A percentile compares a stretch with the other conserved stretches of the same genome.
These are phyloP conservation scores for Aspergillus eucalypticola DNA, from an alignment of 2,329 filamentous ascomycete species.

Conservation along the genomic window DNA sequence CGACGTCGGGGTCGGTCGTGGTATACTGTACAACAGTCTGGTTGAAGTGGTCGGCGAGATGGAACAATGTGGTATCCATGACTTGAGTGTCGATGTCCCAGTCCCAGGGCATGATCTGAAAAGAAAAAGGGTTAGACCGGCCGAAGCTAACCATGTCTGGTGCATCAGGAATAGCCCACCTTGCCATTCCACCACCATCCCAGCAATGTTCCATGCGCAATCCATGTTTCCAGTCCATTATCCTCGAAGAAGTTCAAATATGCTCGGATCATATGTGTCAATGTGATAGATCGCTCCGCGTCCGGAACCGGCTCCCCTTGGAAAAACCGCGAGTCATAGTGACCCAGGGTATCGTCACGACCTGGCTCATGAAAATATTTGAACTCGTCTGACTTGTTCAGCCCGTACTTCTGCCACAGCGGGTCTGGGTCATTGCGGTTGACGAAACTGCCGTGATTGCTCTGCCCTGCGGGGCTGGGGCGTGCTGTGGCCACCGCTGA, in stretches of 20 bases:
- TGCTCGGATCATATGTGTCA: conserved; percentile 70
- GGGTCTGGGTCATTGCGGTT: conserved; percentile 14
- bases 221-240: conserved; percentile 75
- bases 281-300: conserved; percentile 64
- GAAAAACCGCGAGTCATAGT: conserved; percentile 76
- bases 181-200: conserved; percentile 86
- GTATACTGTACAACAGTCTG: conserved; percentile 59
- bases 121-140: conserved; percentile 13
- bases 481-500: conserved; percentile 20
- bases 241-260: conserved; percentile 69
- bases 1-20: conserved; percentile 41
- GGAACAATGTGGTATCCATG: conserved; percentile 63
- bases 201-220: conserved; percentile 79
- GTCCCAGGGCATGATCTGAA: conserved; percentile 75
- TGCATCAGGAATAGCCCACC: conserved; percentile 36
- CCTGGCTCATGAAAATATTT: conserved; percentile 71
- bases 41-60: conserved; percentile 68
- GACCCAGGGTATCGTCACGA: conserved; percentile 59
- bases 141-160: not conserved
- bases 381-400: conserved; percentile 36
- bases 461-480: conserved; percentile 14
- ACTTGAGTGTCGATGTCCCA: conserved; percentile 83
- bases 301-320: conserved; percentile 60
- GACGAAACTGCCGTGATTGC: conserved; percentile 15
- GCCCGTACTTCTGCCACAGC: conserved; percentile 28